Percentiles rank a stretch among this genome's conserved stretches.
Evolutionary conservation across 371 early-diverging fungal species (phyloP).

Genomic region (Nematocida sp.): DNA sequence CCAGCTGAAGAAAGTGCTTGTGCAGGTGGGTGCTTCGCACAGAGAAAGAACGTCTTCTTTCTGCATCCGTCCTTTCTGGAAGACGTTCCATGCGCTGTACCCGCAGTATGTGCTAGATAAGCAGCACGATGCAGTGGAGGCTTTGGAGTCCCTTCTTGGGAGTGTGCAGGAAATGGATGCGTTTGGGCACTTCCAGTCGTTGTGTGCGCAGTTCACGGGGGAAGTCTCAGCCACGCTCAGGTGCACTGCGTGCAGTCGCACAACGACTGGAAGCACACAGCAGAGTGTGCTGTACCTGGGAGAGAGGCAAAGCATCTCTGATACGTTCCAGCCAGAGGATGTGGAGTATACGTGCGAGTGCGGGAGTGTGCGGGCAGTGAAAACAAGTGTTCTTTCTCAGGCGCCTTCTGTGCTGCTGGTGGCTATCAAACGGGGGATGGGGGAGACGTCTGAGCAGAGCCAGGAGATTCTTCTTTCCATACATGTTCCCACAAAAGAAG

Average conservation of each 20-base stretch:
- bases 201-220: conserved; percentile 40
- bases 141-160: conserved; percentile 39
- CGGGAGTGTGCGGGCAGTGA: not conserved
- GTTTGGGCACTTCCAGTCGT: conserved; percentile 28
- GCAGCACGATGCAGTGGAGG: conserved; percentile 63
- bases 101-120: conserved; percentile 46
- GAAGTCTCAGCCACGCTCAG: not conserved
- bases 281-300: conserved; percentile 1
- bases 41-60: not conserved
- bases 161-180: conserved; percentile 46
- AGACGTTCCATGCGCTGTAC: conserved; percentile 39
- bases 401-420: conserved; percentile 5
- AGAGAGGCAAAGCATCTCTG: not conserved
- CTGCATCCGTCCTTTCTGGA: conserved; percentile 8
- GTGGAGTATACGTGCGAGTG: conserved; percentile 8
- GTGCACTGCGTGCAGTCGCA: not conserved
- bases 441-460: not conserved
- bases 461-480: not conserved
- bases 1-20: conserved; percentile 53
- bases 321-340: not conserved
- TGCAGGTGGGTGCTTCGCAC: not conserved
- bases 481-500: not conserved
- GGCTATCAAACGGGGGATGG: not conserved
- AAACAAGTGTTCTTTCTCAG: not conserved
- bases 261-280: not conserved